These are phyloP conservation scores for Vaccinium corymbosum DNA, from an alignment of 148 eudicot species.

Conservation along the genomic window DNA sequence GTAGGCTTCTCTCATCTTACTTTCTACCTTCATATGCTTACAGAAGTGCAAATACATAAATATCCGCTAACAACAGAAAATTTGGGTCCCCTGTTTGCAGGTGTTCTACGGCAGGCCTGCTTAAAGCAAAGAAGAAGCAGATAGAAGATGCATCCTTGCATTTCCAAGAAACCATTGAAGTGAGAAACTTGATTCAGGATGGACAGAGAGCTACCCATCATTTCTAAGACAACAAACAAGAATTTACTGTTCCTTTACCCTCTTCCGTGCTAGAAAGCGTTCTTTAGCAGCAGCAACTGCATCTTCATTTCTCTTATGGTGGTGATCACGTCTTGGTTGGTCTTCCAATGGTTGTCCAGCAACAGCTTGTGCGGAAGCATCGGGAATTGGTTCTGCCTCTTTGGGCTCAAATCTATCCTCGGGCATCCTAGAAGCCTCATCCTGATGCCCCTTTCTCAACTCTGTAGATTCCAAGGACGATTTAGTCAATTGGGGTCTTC, in stretches of 20 bases:
- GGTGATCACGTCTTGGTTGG: conserved; percentile 58
- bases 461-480: conserved; percentile 23
- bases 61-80: background rate
- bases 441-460: conserved; percentile 18
- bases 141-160: background rate
- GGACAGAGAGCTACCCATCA: background rate
- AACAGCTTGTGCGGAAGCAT: conserved; percentile 18
- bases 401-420: conserved; percentile 24
- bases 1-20: too few species aligned
- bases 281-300: conserved; percentile 82
- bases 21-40: too few species aligned
- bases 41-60: background rate
- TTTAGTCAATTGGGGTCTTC: conserved; percentile 26
- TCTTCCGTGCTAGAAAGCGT: conserved; percentile 85
- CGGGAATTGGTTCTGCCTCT: conserved; percentile 22
- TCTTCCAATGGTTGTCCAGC: conserved; percentile 29
- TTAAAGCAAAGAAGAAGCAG: background rate
- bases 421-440: conserved; percentile 24
- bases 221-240: background rate
- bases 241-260: conserved; percentile 40
- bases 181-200: background rate
- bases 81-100: background rate
- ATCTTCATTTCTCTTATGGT: conserved; percentile 73
- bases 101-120: background rate
- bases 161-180: conserved; percentile 1